Evolutionary conservation across 1,284 basidiomycete genomes (phyloP), one percentile per base, ranked within the genome.

Genomic region (Tilletia indica): DNA sequence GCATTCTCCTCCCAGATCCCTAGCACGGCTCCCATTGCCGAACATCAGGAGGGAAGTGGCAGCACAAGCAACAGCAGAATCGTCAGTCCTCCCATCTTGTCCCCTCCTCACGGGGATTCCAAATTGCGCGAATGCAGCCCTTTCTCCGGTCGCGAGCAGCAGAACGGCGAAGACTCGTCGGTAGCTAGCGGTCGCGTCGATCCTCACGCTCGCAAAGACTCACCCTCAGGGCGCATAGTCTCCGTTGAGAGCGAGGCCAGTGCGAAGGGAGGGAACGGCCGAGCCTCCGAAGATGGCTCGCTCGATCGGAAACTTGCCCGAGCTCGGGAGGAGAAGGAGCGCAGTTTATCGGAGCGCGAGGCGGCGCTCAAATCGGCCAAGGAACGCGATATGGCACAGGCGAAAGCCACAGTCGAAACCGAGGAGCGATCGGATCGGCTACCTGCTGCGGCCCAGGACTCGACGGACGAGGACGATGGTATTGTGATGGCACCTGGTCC

Each of bases 201-300:
- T n/a, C 61, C 61, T 0, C 61, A 64, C 34, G 31, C 61, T 42
- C 61, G 61, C 34, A 64, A 64, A 64, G 61, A 64, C 61, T 64
- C 61, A 0, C 61, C 61, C 34, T 64, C 61, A 16, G 61, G 61
- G 1, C 34, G 61, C 14, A 39, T 64, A 34, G 61, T 64, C 9
- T 11, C 61, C 5, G 36, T 64, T 34, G 61, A 64, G 36, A 64
- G 61, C 34, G 61, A 64, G 16, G 61, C 61, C 36, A 64, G 61
- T 39, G 61, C 61, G 36, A 64, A 64, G n/a, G 61, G 34, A 38
- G 61, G 61, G 1, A 34, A 5, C 12, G 61, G 61, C 36, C 31
- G 36, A 16, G 61, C 61, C 14, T 64, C 61, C 14, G 34, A 64
- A 42, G 61, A 64, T 39, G 61, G 61, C 61, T 38, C 34, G 4